Percentiles rank a stretch among this genome's conserved stretches.
These are phyloP conservation scores for Talaromyces sp. DNA, from an alignment of 2,329 filamentous ascomycete genomes.

Conservation along the genomic window DNA sequence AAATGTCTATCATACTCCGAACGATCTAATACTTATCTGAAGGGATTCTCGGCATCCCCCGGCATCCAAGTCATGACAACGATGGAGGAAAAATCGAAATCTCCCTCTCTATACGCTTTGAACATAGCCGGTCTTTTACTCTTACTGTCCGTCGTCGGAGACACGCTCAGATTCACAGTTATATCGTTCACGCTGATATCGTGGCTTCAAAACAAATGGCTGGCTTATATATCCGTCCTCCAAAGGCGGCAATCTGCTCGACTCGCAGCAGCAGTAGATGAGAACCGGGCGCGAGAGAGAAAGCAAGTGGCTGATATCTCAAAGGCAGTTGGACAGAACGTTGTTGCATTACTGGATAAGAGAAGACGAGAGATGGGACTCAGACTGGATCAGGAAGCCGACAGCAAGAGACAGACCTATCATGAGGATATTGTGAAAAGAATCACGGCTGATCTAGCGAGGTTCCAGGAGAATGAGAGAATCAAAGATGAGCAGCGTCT, in stretches of 20 bases:
- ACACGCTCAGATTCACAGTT: constrained; percentile 7
- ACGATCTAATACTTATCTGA: neutral
- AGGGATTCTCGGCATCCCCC: constrained; percentile 1
- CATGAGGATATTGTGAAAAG: neutral
- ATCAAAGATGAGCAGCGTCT: neutral
- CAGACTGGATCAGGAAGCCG: neutral
- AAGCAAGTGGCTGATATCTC: constrained; percentile 12
- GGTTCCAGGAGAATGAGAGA: neutral
- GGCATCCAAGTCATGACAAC: neutral
- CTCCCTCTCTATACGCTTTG: neutral
- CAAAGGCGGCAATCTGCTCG: constrained; percentile 10
- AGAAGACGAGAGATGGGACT: neutral
- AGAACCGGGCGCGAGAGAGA: neutral
- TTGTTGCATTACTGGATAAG: constrained; percentile 5
- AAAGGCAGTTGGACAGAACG: constrained; percentile 8
- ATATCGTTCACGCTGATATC: constrained; percentile 10
- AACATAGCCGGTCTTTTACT: constrained; percentile 9
- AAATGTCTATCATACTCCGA: no score
- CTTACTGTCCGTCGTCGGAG: constrained; percentile 8
- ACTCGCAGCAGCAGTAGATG: constrained; percentile 7
- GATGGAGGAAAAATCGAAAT: constrained; percentile 8
- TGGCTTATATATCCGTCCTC: constrained; percentile 2
- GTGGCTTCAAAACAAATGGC: constrained; percentile 16
- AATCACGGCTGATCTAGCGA: neutral
- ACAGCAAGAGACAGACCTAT: neutral